These are phyloP conservation scores for Arthrobotrys musiformis DNA, from an alignment of 2,329 filamentous ascomycete genomes.

Conservation along the genomic window DNA sequence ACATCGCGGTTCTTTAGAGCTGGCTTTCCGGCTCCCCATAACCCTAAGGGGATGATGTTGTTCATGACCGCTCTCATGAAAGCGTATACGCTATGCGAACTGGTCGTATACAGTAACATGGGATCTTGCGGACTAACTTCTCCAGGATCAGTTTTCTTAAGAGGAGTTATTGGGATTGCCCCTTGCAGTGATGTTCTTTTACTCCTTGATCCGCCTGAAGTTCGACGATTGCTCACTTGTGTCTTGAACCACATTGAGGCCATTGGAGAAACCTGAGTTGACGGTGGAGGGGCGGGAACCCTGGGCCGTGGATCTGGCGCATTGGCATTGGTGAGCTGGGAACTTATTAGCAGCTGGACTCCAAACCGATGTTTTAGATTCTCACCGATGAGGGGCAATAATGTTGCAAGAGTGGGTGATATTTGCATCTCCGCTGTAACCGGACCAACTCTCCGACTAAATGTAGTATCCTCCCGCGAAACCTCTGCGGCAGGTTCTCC, in stretches of 20 bases:
- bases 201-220: background rate
- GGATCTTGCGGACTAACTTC: conserved; percentile 21
- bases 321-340: conserved; percentile 54
- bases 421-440: conserved; percentile 79
- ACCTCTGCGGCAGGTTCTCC: conserved; percentile 61
- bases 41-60: conserved; percentile 76
- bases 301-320: conserved; percentile 55
- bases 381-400: conserved; percentile 75
- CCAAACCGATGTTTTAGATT: conserved; percentile 56
- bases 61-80: conserved; percentile 83
- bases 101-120: conserved; percentile 20
- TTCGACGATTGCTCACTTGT: conserved; percentile 25
- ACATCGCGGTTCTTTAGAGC: conserved; percentile 71
- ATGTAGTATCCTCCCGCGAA: conserved; percentile 70
- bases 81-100: conserved; percentile 62
- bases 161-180: background rate
- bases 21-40: conserved; percentile 74
- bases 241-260: conserved; percentile 58
- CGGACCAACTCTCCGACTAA: conserved; percentile 76
- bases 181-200: conserved; percentile 21
- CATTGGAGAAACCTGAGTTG: conserved; percentile 1
- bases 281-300: conserved; percentile 35
- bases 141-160: background rate
- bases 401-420: conserved; percentile 78
- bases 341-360: conserved; percentile 29